phyloP scores from a whole-genome alignment of 75 land plant species.

The Pinus tabuliformis region DNA sequence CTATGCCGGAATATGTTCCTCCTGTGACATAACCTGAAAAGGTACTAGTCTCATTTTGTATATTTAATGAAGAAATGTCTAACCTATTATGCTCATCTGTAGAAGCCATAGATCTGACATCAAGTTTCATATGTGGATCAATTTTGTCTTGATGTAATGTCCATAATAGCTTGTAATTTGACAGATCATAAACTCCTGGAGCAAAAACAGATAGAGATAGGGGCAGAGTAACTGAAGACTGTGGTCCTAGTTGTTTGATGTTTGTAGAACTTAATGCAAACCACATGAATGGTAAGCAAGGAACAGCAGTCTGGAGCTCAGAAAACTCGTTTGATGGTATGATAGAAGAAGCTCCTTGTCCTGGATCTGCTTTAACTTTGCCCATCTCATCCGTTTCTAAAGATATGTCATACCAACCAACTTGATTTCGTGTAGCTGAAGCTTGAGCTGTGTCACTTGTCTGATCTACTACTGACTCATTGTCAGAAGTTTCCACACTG shows the following conservation, averaged over 20 bases:
- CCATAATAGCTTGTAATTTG: constrained; percentile 78
- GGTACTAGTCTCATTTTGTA: constrained; percentile 15
- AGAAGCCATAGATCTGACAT: neutral
- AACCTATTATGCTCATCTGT: constrained; percentile 8
- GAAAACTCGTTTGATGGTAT: constrained; percentile 19
- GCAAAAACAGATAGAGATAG: constrained; percentile 69
- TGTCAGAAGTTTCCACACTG: constrained; percentile 52
- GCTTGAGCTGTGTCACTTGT: constrained; percentile 14
- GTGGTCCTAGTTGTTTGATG: constrained; percentile 37
- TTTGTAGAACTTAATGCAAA: constrained; percentile 61
- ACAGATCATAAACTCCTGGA: constrained; percentile 86
- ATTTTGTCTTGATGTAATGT: constrained; percentile 16
- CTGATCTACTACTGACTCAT: constrained; percentile 1
- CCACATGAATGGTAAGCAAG: constrained; percentile 63
- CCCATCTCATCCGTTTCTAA: constrained; percentile 20
- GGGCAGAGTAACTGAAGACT: constrained; percentile 46
- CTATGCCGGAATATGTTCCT: constrained; percentile 39
- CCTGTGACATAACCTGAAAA: constrained; percentile 1
- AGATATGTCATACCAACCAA: constrained; percentile 66
- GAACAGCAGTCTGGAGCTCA: constrained; percentile 8
- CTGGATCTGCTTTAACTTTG: constrained; percentile 26
- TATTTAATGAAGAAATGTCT: constrained; percentile 4
- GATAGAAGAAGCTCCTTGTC: constrained; percentile 7
- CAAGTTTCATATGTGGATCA: neutral
- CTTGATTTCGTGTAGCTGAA: constrained; percentile 18